Evolutionary conservation across 2,329 filamentous ascomycete species (phyloP).

Genomic region (Talaromyces sp.): DNA sequence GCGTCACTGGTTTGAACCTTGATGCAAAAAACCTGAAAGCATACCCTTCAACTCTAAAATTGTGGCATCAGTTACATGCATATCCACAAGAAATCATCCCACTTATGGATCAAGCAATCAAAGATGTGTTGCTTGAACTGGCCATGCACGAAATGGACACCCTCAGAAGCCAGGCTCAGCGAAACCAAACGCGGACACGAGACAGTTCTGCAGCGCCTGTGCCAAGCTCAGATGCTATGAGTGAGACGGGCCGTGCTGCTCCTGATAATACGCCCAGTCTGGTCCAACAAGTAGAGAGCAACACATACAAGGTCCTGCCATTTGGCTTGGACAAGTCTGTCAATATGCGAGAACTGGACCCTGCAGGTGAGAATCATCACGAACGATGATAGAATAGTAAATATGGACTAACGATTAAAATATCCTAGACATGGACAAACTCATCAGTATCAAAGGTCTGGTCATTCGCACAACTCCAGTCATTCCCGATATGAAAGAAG

Average conservation of each 20-base stretch:
- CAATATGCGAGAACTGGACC: slow-evolving; percentile 92
- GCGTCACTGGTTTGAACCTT: slow-evolving; percentile 78
- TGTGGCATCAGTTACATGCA: slow-evolving; percentile 91
- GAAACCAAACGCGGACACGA: slow-evolving; percentile 49
- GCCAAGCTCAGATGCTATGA: slow-evolving; percentile 72
- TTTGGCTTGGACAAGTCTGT: slow-evolving; percentile 83
- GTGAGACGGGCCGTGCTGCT: slow-evolving; percentile 35
- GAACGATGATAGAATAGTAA: neutral
- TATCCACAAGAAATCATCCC: slow-evolving; percentile 97
- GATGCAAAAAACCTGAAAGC: slow-evolving; percentile 86
- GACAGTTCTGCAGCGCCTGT: slow-evolving; percentile 63
- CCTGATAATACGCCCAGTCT: slow-evolving; percentile 62
- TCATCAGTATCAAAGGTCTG: slow-evolving; percentile 90
- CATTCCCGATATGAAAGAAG: slow-evolving; percentile 97
- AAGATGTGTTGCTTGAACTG: slow-evolving; percentile 88
- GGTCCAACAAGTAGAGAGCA: slow-evolving; percentile 71
- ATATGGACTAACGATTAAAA: neutral
- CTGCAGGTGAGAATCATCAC: slow-evolving; percentile 57
- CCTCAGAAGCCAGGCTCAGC: slow-evolving; percentile 55
- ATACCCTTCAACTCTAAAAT: slow-evolving; percentile 86
- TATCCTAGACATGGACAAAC: slow-evolving; percentile 78
- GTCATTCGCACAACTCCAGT: slow-evolving; percentile 95
- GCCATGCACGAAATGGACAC: slow-evolving; percentile 75
- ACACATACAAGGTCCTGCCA: slow-evolving; percentile 79
- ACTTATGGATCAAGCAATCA: slow-evolving; percentile 90